Evolutionary conservation across 2,329 filamentous ascomycete species (phyloP), one percentile per base, ranked within the genome.

Genomic region (Aspergillus proliferans): DNA sequence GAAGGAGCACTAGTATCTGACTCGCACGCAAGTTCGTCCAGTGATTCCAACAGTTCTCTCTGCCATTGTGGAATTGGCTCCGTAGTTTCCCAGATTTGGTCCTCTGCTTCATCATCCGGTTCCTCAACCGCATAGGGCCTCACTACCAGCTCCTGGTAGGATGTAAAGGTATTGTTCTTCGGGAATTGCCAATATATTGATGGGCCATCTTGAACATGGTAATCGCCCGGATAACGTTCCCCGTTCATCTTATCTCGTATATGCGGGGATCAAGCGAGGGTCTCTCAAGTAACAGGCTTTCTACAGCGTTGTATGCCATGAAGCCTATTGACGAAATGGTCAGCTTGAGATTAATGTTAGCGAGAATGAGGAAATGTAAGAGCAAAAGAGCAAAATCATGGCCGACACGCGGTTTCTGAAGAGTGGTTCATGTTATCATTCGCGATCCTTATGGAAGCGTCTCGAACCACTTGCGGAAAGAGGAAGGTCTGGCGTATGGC

Each of bases 51-150:
- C 38, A 71, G 49, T n/a, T 68, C 68, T 8, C 55, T 59, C 49
- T 66, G 64, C 61, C 60, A 68, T 10, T 52, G 47, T 24, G 65
- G 49, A 40, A 52, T 57, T n/a, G 51, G 57, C 49, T 56, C 47
- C 49, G 43, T 24, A 40, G 44, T n/a, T 43, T 43, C 24, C 38
- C 42, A 15, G 9, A 30, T 15, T 3, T 7, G 21, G 12, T 33
- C 7, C 44, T 42, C 39, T 6, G 57, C 36, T 2, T 66, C 61
- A 30, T 67, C 63, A 14, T 63, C 61, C 6, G 66, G 62, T 43
- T 70, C 67, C 49, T 69, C 67, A n/a, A 70, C 60, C 22, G 57
- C 65, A 52, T 73, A 73, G 14, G 72, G 71, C 18, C 55, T 60
- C 18, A 73, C 55, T 3, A 68, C 58, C 59, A 10, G 60, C 52